Percentiles rank a stretch among this genome's conserved stretches.
Conservation (phyloP, 2,329 filamentous ascomycete genomes). For the Penicillium sp. region DNA sequence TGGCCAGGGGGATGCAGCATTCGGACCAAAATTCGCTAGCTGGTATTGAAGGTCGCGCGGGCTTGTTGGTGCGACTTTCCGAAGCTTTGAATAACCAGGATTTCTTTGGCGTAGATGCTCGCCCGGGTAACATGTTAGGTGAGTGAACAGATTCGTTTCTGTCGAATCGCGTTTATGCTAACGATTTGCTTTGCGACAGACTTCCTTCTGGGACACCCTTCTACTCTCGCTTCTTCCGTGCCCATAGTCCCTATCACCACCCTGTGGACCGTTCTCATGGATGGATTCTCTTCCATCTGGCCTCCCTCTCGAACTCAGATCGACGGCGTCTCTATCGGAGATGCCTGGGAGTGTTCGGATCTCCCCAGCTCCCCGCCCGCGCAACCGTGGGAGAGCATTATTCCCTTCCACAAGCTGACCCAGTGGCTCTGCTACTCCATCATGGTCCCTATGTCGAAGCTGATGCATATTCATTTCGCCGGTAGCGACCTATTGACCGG, state of each 20-base stretch:
- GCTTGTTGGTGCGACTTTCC: constrained; percentile 72
- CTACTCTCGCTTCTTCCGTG: constrained; percentile 83
- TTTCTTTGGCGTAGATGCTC: constrained; percentile 78
- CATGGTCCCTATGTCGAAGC: constrained; percentile 83
- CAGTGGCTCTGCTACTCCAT: constrained; percentile 95
- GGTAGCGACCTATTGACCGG: constrained; percentile 82
- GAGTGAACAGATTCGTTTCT: constrained; percentile 30
- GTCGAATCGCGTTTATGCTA: background rate
- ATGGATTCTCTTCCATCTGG: constrained; percentile 85
- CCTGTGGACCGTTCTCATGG: constrained; percentile 87
- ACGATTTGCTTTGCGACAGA: constrained; percentile 53
- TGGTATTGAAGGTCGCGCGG: constrained; percentile 80
- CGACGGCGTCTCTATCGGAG: constrained; percentile 82
- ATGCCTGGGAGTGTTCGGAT: constrained; percentile 86
- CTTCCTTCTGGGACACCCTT: constrained; percentile 87
- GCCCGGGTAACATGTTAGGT: constrained; percentile 95
- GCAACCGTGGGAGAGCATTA: constrained; percentile 74
- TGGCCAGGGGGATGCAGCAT: constrained; percentile 84
- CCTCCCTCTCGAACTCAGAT: constrained; percentile 81
- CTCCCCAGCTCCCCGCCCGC: constrained; percentile 71
- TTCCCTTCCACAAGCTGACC: constrained; percentile 91
- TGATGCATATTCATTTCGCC: constrained; percentile 78
- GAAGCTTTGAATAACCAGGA: constrained; percentile 76
- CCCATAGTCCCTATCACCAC: constrained; percentile 85
- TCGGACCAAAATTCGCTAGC: constrained; percentile 76